A percentile compares a stretch with the other conserved stretches of the same genome.
phyloP scores from a whole-genome alignment of 352 stramenopile genomes.

The Phytophthora europaea region DNA sequence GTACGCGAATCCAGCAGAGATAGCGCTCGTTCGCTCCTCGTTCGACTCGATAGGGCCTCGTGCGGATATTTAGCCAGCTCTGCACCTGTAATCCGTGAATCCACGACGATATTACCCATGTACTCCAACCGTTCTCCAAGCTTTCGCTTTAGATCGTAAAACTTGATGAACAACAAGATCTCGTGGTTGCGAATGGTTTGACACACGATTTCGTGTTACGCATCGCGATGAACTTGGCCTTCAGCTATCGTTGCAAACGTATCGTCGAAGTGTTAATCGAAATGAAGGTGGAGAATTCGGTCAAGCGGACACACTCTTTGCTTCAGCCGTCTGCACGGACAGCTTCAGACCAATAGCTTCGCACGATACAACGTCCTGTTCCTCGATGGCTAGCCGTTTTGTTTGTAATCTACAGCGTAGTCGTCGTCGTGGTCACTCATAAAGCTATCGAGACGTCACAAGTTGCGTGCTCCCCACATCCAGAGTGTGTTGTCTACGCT shows the following conservation, averaged over 20 bases:
- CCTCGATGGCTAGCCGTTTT: slow-evolving; percentile 5
- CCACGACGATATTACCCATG: slow-evolving; percentile 81
- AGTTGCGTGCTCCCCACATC: slow-evolving; percentile 17
- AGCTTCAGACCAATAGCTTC: neutral
- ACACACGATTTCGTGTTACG: slow-evolving; percentile 43
- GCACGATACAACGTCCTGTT: slow-evolving; percentile 3
- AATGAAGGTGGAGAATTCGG: neutral
- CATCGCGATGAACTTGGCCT: slow-evolving; percentile 46
- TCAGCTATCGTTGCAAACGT: slow-evolving; percentile 46
- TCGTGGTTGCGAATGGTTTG: slow-evolving; percentile 49
- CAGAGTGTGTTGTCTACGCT: slow-evolving; percentile 40
- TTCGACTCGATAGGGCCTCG: slow-evolving; percentile 55
- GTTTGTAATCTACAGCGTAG: slow-evolving; percentile 30
- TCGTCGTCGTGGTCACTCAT: slow-evolving; percentile 12
- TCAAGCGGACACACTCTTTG: neutral
- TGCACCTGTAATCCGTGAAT: slow-evolving; percentile 66
- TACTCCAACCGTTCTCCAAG: slow-evolving; percentile 81
- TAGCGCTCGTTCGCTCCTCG: slow-evolving; percentile 36
- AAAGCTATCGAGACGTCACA: slow-evolving; percentile 21
- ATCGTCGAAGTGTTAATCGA: slow-evolving; percentile 42
- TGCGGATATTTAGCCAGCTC: slow-evolving; percentile 62
- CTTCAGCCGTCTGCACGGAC: neutral
- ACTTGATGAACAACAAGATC: slow-evolving; percentile 89
- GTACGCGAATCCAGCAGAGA: slow-evolving; percentile 36
- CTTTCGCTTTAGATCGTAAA: slow-evolving; percentile 73